Percentiles rank a stretch among this genome's conserved stretches.
These are phyloP conservation scores for Lentinula sp. DNA, from an alignment of 768 basidiomycete species.

Conservation along the genomic window DNA sequence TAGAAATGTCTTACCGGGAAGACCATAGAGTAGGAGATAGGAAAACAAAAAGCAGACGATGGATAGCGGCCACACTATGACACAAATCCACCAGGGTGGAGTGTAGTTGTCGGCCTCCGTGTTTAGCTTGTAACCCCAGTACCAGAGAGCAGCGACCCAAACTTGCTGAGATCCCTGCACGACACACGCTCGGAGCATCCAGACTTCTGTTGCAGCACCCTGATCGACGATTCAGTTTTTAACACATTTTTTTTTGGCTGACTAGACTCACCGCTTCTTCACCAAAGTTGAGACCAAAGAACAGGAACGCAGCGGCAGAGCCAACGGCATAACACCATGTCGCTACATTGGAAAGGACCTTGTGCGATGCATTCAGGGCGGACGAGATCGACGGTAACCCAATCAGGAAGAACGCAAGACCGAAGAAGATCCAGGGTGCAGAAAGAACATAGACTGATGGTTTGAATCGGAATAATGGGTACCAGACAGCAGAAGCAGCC, in stretches of 20 bases:
- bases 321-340: constrained; percentile 91
- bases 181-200: constrained; percentile 86
- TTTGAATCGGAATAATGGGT: constrained; percentile 80
- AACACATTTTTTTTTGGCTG: not conserved
- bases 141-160: constrained; percentile 95
- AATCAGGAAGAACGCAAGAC: constrained; percentile 86
- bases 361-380: constrained; percentile 54
- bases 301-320: constrained; percentile 89
- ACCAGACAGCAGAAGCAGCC: constrained; percentile 84
- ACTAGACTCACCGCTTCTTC: constrained; percentile 76
- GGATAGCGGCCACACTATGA: constrained; percentile 48
- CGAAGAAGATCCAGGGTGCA: constrained; percentile 89
- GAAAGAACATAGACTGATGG: constrained; percentile 87
- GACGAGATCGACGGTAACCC: constrained; percentile 74
- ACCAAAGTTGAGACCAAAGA: constrained; percentile 96
- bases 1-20: constrained; percentile 54
- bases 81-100: constrained; percentile 67
- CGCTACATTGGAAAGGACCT: constrained; percentile 65
- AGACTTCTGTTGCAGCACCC: constrained; percentile 93
- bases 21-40: constrained; percentile 67
- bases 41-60: constrained; percentile 49
- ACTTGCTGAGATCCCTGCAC: constrained; percentile 95
- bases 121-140: constrained; percentile 85
- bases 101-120: constrained; percentile 40
- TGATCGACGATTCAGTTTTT: constrained; percentile 19